These are phyloP conservation scores for Penicillium samsonianum DNA, from an alignment of 495 filamentous ascomycete species.

Conservation along the genomic window DNA sequence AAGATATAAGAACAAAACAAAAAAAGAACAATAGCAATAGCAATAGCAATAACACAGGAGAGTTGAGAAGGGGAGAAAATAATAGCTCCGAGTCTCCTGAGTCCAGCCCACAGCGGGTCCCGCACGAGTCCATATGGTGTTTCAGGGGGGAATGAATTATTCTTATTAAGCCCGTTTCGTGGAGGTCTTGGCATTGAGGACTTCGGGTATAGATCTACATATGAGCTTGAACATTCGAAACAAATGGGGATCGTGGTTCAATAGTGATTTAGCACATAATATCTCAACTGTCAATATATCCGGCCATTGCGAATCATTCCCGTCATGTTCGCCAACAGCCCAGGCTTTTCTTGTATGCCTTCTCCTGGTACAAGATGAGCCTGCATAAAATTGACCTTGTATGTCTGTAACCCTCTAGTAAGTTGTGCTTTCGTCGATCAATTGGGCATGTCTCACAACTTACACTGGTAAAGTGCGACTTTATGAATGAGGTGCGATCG, in stretches of 20 bases:
- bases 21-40: background rate
- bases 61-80: slow-evolving; percentile 9
- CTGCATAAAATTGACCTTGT: no score
- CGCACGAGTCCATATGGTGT: slow-evolving; percentile 22
- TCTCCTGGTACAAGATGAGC: no score
- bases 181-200: slow-evolving; percentile 4
- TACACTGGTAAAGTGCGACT: no score
- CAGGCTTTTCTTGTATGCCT: no score
- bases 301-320: no score
- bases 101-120: slow-evolving; percentile 29
- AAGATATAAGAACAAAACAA: slow-evolving; percentile 4
- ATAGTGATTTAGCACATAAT: background rate
- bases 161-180: slow-evolving; percentile 1
- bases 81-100: slow-evolving; percentile 28
- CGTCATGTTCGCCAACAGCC: no score
- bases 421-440: no score
- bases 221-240: no score
- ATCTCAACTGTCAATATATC: no score
- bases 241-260: background rate
- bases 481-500: background rate
- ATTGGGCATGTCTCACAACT: no score
- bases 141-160: slow-evolving; percentile 26
- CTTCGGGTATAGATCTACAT: no score
- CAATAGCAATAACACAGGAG: slow-evolving; percentile 1
- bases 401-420: no score